Evolutionary conservation across 1,284 basidiomycete genomes (phyloP).

Genomic region (Cryptococcus depauperatus): DNA sequence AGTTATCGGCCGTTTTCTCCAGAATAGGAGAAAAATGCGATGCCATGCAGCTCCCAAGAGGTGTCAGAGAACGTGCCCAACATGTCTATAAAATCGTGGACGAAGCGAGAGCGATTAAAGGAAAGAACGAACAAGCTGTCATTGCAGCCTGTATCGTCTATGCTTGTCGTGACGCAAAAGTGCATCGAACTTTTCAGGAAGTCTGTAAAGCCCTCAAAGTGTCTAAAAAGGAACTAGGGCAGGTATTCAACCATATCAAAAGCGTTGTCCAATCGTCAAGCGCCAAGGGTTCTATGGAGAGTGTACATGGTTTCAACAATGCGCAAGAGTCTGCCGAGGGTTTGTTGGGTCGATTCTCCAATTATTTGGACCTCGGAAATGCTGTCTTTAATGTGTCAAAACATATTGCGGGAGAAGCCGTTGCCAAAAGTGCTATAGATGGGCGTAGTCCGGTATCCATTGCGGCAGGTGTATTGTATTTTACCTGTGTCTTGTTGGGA

Average conservation of each 20-base stretch:
- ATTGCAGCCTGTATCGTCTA: conserved; percentile 98
- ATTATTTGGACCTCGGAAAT: conserved; percentile 53
- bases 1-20: conserved; percentile 82
- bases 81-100: conserved; percentile 95
- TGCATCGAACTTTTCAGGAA: conserved; percentile 90
- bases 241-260: conserved; percentile 65
- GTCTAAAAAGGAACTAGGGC: conserved; percentile 88
- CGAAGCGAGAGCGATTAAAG: conserved; percentile 81
- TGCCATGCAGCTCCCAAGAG: conserved; percentile 78
- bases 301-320: conserved; percentile 19
- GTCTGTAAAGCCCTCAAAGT: conserved; percentile 89
- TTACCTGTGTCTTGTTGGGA: conserved; percentile 75
- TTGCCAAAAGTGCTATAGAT: conserved; percentile 77
- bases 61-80: conserved; percentile 67
- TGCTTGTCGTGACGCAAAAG: conserved; percentile 87
- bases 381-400: conserved; percentile 54
- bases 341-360: conserved; percentile 86
- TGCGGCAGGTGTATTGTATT: conserved; percentile 90
- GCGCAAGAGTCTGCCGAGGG: conserved; percentile 64
- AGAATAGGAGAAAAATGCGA: conserved; percentile 95
- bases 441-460: conserved; percentile 93
- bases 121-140: conserved; percentile 79
- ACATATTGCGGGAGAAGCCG: conserved; percentile 73
- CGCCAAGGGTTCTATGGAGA: conserved; percentile 8
- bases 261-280: conserved; percentile 16